Base-by-base conservation (phyloP, 2,329 filamentous ascomycete genomes). In the Penicillium sp. region DNA sequence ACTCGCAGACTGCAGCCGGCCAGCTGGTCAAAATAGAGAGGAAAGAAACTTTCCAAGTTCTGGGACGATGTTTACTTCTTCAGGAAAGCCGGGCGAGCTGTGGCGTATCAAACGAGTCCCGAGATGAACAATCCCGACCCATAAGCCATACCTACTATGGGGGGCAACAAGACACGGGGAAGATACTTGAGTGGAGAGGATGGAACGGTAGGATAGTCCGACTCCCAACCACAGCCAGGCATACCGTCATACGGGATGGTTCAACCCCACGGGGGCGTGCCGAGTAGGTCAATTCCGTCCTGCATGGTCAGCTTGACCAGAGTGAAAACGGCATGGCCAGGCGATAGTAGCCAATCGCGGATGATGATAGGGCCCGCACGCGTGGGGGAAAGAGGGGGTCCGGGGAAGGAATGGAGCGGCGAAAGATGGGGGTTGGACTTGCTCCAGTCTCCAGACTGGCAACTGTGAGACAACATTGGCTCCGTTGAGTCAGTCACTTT, bases 61-160 rank as follows among this genome's bases (percentile, higher is more conserved):
- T 55, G 37, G 37, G 22, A 52, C 38, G 43, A 19, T 11, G n/a
- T 16, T 25, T 25, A 51, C 30, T 46, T n/a, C 42, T 49, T 56
- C 26, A 28, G 33, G 25, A 38, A 52, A 43, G 40, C 16, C 42
- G 42, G 42, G 51, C 28, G 13, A 60, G 33, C 14, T 28, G 49
- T 57, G 54, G 58, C 59, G 55, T 55, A 55, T 49, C 53, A n/a
- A 48, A 37, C 35, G n/a, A 46, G 22, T 38, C 45, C 54, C 48
- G 40, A 48, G 54, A 53, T 37, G 7, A 13, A 42, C 35, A 37
- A 54, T 11, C 51, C 30, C 30, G 33, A 30, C 30, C 25, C 25
- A 48, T 14, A 28, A n/a, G 25, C 25, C 6, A 28, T 26, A 7
- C 14, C 11, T 10, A 35, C 16, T 33, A 33, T 22, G 33, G 28